Evolutionary conservation across 202 grass and related monocot species (phyloP), one percentile per base, ranked within the genome.

Genomic region (Eragrostis tef): DNA sequence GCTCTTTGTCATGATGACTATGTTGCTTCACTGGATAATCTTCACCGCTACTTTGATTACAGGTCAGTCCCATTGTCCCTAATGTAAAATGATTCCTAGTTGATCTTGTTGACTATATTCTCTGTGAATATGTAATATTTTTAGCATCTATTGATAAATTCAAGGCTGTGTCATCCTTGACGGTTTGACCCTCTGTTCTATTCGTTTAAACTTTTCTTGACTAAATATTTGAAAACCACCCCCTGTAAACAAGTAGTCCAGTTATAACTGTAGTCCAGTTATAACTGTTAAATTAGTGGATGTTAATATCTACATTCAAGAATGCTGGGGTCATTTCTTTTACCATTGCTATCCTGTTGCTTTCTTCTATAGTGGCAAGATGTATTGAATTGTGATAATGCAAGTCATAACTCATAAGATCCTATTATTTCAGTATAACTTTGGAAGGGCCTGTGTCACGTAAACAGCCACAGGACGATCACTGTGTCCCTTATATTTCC

Each of bases 21-120:
- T 85, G 67, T 90, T 68, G 70, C 85, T 77, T 86, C 95, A 52
- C 36, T 92, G 63, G 95, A 98, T 80, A 93, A 88, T 82, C 92
- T 98, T 81, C 95, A 98, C 62, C 84, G 91, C 60, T 98, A 95
- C 86, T 98, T 93, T 83, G 95, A 95, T 86, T 91, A 89, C 88
- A 98, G 95, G 95, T 98, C 79, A 71, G 75, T 71, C 7, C 14
- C 80, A 61, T 26, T 60, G 6, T 74, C 46, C 53, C 48, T 26
- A 75, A 56, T 25, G 16, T 65, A 52, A 54, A 53, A 44, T 58
- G 29, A 11, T 29, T 11, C 24, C 3, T 54, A 65, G 19, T 36
- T 58, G 20, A 79, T 67, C 44, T 79, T 79, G 63, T 83, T 67
- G 44, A 59, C 71, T 10, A 44, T 29, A 62, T 61, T 54, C 46